phyloP scores from a whole-genome alignment of 768 basidiomycete genomes.

The Filobasidium wieringae region DNA sequence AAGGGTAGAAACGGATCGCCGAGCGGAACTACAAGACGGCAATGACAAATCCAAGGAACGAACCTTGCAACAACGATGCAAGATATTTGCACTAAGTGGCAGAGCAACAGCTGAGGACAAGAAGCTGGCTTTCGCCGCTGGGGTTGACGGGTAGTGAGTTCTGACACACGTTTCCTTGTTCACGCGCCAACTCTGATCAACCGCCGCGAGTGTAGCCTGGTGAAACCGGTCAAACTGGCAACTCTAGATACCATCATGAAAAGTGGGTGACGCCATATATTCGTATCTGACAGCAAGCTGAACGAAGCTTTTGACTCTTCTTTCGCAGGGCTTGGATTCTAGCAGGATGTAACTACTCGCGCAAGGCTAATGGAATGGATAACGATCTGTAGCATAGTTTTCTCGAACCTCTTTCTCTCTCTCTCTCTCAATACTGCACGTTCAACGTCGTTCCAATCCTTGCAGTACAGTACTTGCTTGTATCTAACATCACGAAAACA shows the following conservation, averaged over 20 bases:
- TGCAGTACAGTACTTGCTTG: too few relatives aligned
- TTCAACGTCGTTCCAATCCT: too few relatives aligned
- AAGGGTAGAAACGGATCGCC: conserved; percentile 50
- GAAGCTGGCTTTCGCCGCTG: conserved; percentile 75
- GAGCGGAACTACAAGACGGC: conserved; percentile 1
- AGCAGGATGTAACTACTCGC: too few relatives aligned
- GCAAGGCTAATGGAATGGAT: too few relatives aligned
- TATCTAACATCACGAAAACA: too few relatives aligned
- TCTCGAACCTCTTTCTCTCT: not conserved
- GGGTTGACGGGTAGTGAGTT: conserved; percentile 91
- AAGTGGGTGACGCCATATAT: too few relatives aligned
- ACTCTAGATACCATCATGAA: conserved; percentile 51
- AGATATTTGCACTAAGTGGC: conserved; percentile 78
- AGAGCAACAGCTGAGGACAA: conserved; percentile 91
- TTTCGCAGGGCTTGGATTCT: conserved; percentile 7
- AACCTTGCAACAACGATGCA: conserved; percentile 15
- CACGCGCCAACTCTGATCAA: not conserved
- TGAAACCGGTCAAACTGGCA: conserved; percentile 92
- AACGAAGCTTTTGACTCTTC: not conserved
- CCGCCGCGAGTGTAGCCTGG: conserved; percentile 48
- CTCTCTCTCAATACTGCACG: too few relatives aligned
- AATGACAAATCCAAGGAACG: not conserved
- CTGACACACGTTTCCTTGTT: not conserved
- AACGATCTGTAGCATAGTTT: too few relatives aligned
- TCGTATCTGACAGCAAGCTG: not conserved